These are phyloP conservation scores for Suillus occidentalis DNA, from an alignment of 768 basidiomycete genomes.

Conservation along the genomic window DNA sequence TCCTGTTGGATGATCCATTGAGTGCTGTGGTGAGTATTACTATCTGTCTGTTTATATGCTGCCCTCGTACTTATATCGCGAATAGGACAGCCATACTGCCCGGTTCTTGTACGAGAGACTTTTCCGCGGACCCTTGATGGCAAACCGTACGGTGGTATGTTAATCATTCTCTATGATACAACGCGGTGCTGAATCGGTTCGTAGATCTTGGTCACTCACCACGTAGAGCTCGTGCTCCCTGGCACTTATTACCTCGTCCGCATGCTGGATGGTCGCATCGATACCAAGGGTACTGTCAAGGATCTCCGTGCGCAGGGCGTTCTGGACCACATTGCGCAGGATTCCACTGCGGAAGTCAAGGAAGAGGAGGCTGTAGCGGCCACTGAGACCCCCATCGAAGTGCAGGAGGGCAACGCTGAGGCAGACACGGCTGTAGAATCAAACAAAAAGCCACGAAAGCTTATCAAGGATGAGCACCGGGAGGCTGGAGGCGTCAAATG, in stretches of 20 bases:
- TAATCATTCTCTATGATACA: background rate
- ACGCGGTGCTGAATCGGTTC: background rate
- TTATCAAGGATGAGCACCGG: conserved; percentile 80
- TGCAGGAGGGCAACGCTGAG: background rate
- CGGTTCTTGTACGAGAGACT: conserved; percentile 63
- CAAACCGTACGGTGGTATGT: conserved; percentile 65
- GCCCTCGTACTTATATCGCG: conserved; percentile 3
- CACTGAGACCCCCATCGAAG: conserved; percentile 15
- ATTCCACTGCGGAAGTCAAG: conserved; percentile 47
- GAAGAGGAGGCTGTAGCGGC: conserved; percentile 40
- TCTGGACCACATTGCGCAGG: conserved; percentile 59
- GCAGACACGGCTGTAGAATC: background rate
- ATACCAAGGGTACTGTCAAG: conserved; percentile 66
- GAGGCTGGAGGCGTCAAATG: conserved; percentile 84
- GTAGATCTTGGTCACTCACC: conserved; percentile 76
- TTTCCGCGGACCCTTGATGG: conserved; percentile 63
- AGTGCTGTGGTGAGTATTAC: conserved; percentile 68
- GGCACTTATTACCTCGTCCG: conserved; percentile 72
- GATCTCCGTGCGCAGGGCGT: conserved; percentile 63
- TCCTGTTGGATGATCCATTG: conserved; percentile 79
- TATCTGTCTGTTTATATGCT: background rate
- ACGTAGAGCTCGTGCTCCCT: conserved; percentile 79
- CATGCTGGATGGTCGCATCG: conserved; percentile 81
- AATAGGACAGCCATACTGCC: conserved; percentile 67
- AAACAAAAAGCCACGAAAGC: conserved; percentile 64